phyloP scores from a whole-genome alignment of 768 basidiomycete species.

The Tricholoma saponaceum region DNA sequence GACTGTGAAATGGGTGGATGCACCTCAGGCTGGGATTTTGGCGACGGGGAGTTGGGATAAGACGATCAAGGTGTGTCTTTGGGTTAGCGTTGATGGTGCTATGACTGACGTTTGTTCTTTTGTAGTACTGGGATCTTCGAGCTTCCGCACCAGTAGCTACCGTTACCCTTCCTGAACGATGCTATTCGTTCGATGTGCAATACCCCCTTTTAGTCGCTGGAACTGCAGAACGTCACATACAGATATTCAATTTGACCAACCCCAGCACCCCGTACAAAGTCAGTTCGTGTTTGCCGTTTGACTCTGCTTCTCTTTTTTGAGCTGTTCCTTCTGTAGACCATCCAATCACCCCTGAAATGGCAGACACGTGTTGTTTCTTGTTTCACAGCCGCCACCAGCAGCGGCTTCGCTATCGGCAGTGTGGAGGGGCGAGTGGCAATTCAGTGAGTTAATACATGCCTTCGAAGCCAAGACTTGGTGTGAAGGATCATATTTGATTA shows the following conservation, averaged over 20 bases:
- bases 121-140: conserved; percentile 91
- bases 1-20: conserved; percentile 77
- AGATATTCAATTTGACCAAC: conserved; percentile 83
- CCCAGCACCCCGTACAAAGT: conserved; percentile 80
- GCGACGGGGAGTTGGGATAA: conserved; percentile 99
- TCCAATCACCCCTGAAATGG: conserved; percentile 87
- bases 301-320: not conserved
- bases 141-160: conserved; percentile 70
- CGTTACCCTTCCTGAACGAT: conserved; percentile 84
- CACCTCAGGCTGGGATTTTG: conserved; percentile 68
- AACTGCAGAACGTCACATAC: conserved; percentile 89
- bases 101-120: not conserved
- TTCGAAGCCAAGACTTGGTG: not conserved
- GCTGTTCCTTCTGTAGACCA: conserved; percentile 45
- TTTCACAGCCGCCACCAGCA: conserved; percentile 62
- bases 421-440: conserved; percentile 93
- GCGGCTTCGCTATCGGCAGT: conserved; percentile 82
- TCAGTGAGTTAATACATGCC: conserved; percentile 58
- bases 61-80: conserved; percentile 73
- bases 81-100: not conserved
- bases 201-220: conserved; percentile 88
- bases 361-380: conserved; percentile 86
- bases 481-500: conserved; percentile 20
- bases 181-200: conserved; percentile 81
- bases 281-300: conserved; percentile 10